Conservation (phyloP, 148 eudicot genomes). For the Rhododendron kiyosumense region DNA sequence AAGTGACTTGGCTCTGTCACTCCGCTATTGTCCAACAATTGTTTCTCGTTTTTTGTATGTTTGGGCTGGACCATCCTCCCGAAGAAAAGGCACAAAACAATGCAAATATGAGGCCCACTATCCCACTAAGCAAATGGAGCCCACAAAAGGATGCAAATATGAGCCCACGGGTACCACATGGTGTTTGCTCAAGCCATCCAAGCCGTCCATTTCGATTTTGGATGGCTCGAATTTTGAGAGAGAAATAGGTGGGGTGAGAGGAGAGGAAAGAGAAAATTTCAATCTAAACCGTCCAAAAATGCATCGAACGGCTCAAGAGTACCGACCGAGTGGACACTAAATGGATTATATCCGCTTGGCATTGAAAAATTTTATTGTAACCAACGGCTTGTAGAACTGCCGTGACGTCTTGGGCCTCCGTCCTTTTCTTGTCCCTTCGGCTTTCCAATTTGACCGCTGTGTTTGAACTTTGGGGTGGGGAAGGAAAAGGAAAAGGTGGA, state of each 20-base stretch:
- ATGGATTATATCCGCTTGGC: no score
- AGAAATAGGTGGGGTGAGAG: no score
- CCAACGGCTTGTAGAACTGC: background rate
- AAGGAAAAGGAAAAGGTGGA: no score
- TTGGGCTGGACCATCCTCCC: background rate
- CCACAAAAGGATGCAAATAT: background rate
- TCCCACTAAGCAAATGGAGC: background rate
- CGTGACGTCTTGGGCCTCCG: background rate
- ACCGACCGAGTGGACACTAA: no score
- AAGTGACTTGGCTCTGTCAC: background rate
- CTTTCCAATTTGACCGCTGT: background rate
- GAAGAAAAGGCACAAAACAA: background rate
- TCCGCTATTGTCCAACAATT: constrained; percentile 1
- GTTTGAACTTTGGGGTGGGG: background rate
- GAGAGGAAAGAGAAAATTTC: no score
- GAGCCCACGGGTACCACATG: background rate
- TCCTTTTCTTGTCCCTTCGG: background rate
- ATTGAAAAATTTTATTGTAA: no score
- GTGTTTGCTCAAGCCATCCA: fast-evolving
- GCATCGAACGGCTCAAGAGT: fast-evolving
- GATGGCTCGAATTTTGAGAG: no score
- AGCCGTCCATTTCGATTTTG: no score
- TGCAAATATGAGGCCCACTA: background rate
- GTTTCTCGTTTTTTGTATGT: background rate
- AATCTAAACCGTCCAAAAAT: no score